Evolutionary conservation across 805 yeast genomes (phyloP).

Genomic region (Starmera dryadoides): DNA sequence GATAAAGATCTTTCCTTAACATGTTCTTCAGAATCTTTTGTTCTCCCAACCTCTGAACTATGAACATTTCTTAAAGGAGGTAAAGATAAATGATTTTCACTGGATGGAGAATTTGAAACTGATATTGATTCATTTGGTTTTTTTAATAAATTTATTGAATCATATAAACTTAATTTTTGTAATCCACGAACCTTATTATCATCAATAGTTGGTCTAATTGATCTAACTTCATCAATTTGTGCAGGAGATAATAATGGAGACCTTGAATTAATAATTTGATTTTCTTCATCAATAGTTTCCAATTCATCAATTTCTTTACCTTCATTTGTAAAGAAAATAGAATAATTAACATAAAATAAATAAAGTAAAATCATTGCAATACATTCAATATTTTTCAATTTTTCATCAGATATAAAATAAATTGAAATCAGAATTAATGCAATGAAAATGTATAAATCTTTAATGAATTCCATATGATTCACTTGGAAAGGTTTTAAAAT

Average conservation of each 20-base stretch:
- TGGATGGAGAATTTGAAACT: too few relatives aligned
- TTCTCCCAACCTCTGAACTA: neutral
- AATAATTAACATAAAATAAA: conserved; percentile 45
- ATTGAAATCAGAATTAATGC: conserved; percentile 41
- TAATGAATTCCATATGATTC: conserved; percentile 39
- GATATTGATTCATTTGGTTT: neutral
- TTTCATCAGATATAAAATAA: conserved; percentile 47
- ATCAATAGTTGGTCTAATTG: conserved; percentile 7
- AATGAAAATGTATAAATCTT: conserved; percentile 56
- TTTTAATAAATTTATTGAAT: conserved; percentile 29
- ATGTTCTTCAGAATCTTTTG: neutral
- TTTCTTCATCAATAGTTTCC: conserved; percentile 10
- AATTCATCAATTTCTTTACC: conserved; percentile 13
- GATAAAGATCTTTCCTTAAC: neutral
- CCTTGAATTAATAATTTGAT: conserved; percentile 4
- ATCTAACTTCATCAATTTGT: conserved; percentile 1
- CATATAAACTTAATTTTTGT: conserved; percentile 28
- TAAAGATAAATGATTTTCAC: too few relatives aligned
- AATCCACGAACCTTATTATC: conserved; percentile 12
- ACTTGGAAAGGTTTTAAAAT: conserved; percentile 60
- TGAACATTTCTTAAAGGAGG: neutral
- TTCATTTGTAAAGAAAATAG: conserved; percentile 35
- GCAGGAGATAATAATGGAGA: neutral
- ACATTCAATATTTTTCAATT: conserved; percentile 50
- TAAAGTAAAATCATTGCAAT: conserved; percentile 50